These are phyloP conservation scores for Physaria fendleri DNA, from an alignment of 345 rosid species.

Conservation along the genomic window DNA sequence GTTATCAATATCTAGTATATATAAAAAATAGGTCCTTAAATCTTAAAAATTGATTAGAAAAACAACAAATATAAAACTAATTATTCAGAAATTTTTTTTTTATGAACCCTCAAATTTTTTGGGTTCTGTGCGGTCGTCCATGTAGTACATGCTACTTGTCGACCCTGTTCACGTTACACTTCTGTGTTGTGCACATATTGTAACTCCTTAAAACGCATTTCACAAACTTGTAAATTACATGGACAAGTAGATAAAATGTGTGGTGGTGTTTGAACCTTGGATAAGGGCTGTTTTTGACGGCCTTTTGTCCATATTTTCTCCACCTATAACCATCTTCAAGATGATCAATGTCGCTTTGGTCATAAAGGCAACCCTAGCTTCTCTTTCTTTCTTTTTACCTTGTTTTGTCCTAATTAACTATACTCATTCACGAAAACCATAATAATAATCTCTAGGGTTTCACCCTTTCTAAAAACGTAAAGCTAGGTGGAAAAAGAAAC, in stretches of 20 bases:
- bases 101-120: no score
- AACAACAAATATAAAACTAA: no score
- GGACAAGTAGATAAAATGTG: not conserved
- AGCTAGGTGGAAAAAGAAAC: not conserved
- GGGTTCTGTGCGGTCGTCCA: no score
- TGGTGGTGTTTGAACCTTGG: constrained; percentile 47
- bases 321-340: constrained; percentile 84
- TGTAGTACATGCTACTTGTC: no score
- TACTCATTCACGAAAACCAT: not conserved
- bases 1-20: no score
- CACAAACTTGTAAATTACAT: no score
- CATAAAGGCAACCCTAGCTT: constrained; percentile 65
- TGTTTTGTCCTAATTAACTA: constrained; percentile 40
- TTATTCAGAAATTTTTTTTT: no score
- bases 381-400: constrained; percentile 41
- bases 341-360: constrained; percentile 74
- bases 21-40: no score
- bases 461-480: not conserved
- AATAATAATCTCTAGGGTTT: not conserved
- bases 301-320: constrained; percentile 87
- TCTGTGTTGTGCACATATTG: constrained; percentile 85
- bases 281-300: constrained; percentile 67
- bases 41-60: no score
- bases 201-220: constrained; percentile 52
- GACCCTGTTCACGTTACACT: constrained; percentile 76